phyloP scores from a whole-genome alignment of 140 eudicot genomes.

The Oenanthe javanica region DNA sequence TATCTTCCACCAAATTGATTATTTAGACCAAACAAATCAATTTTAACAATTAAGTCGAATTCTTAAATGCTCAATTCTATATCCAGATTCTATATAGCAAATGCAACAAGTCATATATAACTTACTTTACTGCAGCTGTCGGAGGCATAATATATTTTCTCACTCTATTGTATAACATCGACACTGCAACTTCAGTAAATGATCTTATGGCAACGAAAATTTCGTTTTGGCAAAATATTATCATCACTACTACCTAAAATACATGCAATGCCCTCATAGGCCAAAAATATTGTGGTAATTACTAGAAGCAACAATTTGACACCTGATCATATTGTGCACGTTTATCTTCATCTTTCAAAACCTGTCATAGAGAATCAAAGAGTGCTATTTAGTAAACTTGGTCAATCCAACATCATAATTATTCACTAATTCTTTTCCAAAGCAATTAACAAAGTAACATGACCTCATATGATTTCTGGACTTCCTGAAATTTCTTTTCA shows the following conservation, averaged over 20 bases:
- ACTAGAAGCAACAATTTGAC: not conserved
- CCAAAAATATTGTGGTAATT: not conserved
- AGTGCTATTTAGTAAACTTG: not conserved
- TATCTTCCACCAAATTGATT: not conserved
- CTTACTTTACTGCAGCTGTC: not conserved
- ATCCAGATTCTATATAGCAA: not conserved
- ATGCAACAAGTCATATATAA: not conserved
- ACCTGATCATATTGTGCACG: constrained; percentile 91
- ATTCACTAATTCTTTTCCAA: not conserved
- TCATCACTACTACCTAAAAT: too few species aligned
- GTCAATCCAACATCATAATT: not conserved
- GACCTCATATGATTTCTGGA: constrained; percentile 94
- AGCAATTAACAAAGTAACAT: not conserved
- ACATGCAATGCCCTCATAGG: not conserved
- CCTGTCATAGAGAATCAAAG: constrained; percentile 29
- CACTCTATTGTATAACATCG: not conserved
- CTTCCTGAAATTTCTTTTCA: constrained; percentile 69
- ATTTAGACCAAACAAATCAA: not conserved
- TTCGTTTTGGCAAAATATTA: not conserved
- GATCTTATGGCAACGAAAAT: not conserved
- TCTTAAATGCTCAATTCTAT: not conserved
- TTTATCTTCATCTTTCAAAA: constrained; percentile 84
- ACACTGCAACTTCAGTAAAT: not conserved
- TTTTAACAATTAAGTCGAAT: not conserved
- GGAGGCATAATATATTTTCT: not conserved